Conservation (phyloP, 768 basidiomycete species). For the Mycena maculata region DNA sequence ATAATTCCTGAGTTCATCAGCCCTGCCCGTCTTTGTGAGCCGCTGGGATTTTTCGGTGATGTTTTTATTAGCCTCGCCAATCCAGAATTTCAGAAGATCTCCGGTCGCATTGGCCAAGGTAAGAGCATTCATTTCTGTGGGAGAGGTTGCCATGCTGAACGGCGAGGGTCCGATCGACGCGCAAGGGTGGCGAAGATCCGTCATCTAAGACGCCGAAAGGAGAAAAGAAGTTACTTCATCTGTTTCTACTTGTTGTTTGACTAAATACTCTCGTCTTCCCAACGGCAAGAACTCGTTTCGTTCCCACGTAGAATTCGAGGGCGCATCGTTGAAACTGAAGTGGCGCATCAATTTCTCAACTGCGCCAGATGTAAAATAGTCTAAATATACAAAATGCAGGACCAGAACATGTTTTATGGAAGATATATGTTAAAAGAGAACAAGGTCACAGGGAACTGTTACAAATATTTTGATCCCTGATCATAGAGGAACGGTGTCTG, state of each 20-base stretch:
- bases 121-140: neutral
- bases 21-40: neutral
- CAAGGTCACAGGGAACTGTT: no score
- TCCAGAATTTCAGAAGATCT: neutral
- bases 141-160: neutral
- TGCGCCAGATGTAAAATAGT: no score
- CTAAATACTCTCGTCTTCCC: no score
- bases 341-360: no score
- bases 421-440: no score
- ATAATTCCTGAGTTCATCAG: neutral
- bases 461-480: no score
- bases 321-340: no score
- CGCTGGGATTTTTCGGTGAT: neutral
- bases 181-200: neutral
- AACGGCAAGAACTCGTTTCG: no score
- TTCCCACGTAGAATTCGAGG: no score
- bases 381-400: no score
- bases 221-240: neutral
- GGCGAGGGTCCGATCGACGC: neutral
- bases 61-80: neutral
- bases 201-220: neutral
- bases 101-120: neutral
- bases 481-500: no score
- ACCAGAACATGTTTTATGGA: no score
- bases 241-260: neutral